Base-by-base conservation (phyloP, 1,139 yeast genomes). In the Candida sp. region DNA sequence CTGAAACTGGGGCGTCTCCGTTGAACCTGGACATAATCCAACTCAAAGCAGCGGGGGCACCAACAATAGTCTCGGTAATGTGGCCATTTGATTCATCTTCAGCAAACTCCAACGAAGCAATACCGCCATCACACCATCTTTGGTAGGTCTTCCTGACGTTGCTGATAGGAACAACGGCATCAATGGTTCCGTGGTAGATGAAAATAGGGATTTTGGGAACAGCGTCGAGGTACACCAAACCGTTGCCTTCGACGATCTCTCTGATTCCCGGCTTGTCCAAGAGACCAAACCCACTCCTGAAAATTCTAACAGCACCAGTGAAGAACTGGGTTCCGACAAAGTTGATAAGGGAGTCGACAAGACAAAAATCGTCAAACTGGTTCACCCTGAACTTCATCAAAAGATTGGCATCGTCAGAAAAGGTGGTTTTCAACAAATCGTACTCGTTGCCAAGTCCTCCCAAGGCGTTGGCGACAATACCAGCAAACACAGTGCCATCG, bases 131-230 rank as follows among this genome's bases (percentile, higher is more conserved):
- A 58, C 75, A 70, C 70, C 73, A 72, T 27, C 49, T 54, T 23
- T 68, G 58, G 52, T 65, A 70, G 3, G 62, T 64, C 50, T 68
- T 58, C 44, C 57, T 57, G 3, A 68, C 58, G 42, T 62, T 61
- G 12, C 45, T 49, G 43, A 56, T 61, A 1, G 74, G 73, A 27
- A 69, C 69, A 49, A 72, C 59, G 7, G 54, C 56, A 51, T 72
- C 77, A 3, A 60, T 46, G 32, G 50, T 46, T 2, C 73, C 73
- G 47, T 72, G 76, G 58, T 63, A 71, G 11, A 70, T 57, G 47
- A 70, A 71, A 2, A 72, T 44, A 2, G 76, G 77, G 8, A 70
- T 61, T 37, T 67, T 55, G 2, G 77, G 77, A 28, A 54, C n/a
- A 3, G 27, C 37, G 4, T 35, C 12, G 9, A 42, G n/a, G 17